Base-by-base conservation (phyloP, 2,329 filamentous ascomycete species). In the Apiospora aurea region DNA sequence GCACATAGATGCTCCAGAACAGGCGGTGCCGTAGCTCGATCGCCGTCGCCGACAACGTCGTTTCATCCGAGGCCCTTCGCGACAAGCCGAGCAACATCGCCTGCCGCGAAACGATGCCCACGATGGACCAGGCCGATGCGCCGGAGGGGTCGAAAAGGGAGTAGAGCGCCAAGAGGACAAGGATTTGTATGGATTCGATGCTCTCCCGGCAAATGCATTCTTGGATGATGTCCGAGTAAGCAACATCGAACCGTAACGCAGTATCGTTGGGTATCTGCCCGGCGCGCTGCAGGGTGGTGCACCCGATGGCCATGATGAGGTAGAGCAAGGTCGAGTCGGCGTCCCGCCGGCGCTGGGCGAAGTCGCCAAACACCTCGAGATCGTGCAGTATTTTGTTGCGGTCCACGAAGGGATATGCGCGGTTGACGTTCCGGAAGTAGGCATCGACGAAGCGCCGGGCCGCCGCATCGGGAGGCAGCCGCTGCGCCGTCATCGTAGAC, bases 221-320 rank as follows among this genome's bases (percentile, higher is more conserved):
- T 53, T 82, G 81, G 24, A 85, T 80, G 70, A 85, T 83, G 43
- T 82, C 81, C 16, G 79, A 76, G 70, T 83, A 85, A 7, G 79
- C 79, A 29, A 83, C 79, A 41, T 82, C 77, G 66, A 84, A 84
- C 44, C 75, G 78, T 10, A 76, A 76, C 0, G 76, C 77, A 0
- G 75, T 74, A 74, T 80, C 80, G 21, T 77, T 75, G 2, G 83
- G 79, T 1, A 84, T 78, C 71, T 85, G 81, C 0, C 83, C 83
- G 1, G 83, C 83, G 1, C 84, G 78, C 72, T 84, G 80, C 24
- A 86, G 75, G 0, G 83, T 85, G 0, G 83, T 85, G 69, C 82
- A 84, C 0, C 84, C 84, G 49, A 86, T 85, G 34, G 84, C 84
- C 82, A 85, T 85, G 74, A 85, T 79, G 5, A 86, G 80, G 72